Evolutionary conservation across 1,139 yeast species (phyloP).

Genomic region (Kazachstania sp.): DNA sequence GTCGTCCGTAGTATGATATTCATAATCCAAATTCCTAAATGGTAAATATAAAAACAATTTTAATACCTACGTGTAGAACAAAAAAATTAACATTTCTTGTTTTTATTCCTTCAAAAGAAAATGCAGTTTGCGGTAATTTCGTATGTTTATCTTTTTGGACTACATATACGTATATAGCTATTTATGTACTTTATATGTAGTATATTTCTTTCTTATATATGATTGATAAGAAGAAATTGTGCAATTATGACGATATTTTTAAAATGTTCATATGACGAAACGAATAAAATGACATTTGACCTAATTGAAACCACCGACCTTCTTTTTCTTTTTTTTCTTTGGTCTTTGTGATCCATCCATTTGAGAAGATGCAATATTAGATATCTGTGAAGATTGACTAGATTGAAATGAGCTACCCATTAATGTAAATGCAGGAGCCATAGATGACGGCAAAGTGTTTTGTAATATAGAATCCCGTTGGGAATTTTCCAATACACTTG

Average conservation of each 20-base stretch:
- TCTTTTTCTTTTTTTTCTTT: constrained; percentile 22
- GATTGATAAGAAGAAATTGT: background rate
- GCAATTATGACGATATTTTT: background rate
- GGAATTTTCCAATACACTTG: background rate
- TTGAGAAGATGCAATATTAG: constrained; percentile 11
- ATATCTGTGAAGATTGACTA: constrained; percentile 7
- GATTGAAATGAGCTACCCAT: constrained; percentile 9
- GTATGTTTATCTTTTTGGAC: too few relatives aligned
- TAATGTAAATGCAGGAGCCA: constrained; percentile 28
- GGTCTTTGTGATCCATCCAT: constrained; percentile 13
- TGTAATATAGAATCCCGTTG: constrained; percentile 5
- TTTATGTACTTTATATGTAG: too few relatives aligned
- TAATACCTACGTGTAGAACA: too few relatives aligned
- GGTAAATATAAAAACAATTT: too few relatives aligned
- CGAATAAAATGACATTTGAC: background rate
- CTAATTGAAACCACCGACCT: constrained; percentile 26
- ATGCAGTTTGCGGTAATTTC: too few relatives aligned
- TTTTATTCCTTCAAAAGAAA: too few relatives aligned
- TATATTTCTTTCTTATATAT: too few relatives aligned
- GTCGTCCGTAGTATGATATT: too few relatives aligned
- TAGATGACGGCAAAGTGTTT: constrained; percentile 18
- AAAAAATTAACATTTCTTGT: too few relatives aligned
- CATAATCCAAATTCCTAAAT: too few relatives aligned
- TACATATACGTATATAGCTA: too few relatives aligned
- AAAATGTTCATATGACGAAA: background rate